Conservation (phyloP, 108 stramenopile genomes). For the Licmophora abbreviata region DNA sequence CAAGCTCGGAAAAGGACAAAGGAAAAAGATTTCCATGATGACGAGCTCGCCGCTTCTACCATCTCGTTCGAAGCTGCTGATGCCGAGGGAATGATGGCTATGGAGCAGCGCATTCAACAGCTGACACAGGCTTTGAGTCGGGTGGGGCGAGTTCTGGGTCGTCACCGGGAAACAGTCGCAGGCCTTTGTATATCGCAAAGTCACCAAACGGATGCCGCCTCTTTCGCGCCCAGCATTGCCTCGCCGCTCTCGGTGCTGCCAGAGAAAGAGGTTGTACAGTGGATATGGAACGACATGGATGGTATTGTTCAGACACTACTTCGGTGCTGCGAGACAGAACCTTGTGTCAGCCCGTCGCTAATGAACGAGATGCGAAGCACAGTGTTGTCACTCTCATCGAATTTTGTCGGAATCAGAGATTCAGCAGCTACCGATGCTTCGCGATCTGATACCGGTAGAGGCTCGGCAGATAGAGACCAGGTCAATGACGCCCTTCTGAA, state of each 20-base stretch:
- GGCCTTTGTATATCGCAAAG: neutral
- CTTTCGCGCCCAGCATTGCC: slow-evolving; percentile 44
- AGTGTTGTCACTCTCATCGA: slow-evolving; percentile 16
- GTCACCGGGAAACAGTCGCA: slow-evolving; percentile 51
- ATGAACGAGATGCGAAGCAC: slow-evolving; percentile 22
- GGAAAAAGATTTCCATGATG: slow-evolving; percentile 1
- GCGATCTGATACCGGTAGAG: slow-evolving; percentile 26
- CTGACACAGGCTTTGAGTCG: slow-evolving; percentile 72
- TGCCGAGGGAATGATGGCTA: slow-evolving; percentile 76
- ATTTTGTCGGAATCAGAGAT: slow-evolving; percentile 22
- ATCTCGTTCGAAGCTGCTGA: slow-evolving; percentile 76
- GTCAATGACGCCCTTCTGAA: slow-evolving; percentile 61
- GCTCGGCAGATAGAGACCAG: no score
- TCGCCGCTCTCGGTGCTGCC: slow-evolving; percentile 64
- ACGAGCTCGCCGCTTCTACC: slow-evolving; percentile 8
- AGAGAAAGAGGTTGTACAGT: slow-evolving; percentile 63
- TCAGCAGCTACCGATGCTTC: slow-evolving; percentile 30
- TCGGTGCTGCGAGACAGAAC: slow-evolving; percentile 16
- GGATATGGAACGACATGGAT: slow-evolving; percentile 64
- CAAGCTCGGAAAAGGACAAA: slow-evolving; percentile 6
- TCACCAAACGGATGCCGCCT: slow-evolving; percentile 2
- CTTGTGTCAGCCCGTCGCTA: slow-evolving; percentile 37
- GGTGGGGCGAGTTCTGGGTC: slow-evolving; percentile 78
- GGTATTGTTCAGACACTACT: slow-evolving; percentile 53
- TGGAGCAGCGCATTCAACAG: slow-evolving; percentile 85